phyloP scores from a whole-genome alignment of 305 asterid species.

The Plantago coronopus region DNA sequence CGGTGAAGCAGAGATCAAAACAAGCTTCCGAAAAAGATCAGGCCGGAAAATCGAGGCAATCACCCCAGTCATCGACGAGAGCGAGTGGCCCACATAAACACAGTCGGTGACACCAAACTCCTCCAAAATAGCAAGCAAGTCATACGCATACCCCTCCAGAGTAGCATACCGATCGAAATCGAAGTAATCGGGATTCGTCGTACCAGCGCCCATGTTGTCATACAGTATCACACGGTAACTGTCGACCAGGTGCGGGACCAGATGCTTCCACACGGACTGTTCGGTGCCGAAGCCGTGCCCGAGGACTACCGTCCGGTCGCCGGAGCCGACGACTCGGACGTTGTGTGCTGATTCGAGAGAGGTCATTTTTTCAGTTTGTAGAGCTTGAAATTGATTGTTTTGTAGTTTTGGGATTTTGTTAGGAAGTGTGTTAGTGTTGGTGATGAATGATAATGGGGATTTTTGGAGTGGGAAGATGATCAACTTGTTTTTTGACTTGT shows the following conservation, averaged over 20 bases:
- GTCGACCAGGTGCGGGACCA: constrained; percentile 59
- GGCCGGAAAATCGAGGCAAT: constrained; percentile 76
- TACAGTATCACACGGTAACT: constrained; percentile 46
- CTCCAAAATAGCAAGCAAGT: constrained; percentile 61
- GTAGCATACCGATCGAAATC: constrained; percentile 65
- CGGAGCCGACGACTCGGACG: constrained; percentile 58
- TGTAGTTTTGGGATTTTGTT: not conserved
- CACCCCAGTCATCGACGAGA: constrained; percentile 67
- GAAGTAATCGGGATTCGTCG: constrained; percentile 72
- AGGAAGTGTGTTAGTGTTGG: not conserved
- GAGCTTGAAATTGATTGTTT: not conserved
- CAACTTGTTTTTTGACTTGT: no score
- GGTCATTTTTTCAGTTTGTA: no score
- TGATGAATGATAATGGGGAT: not conserved
- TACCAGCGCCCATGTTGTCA: constrained; percentile 82
- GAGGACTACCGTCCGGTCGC: constrained; percentile 47
- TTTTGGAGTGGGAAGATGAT: no score
- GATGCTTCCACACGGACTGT: constrained; percentile 75
- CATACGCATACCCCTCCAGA: constrained; percentile 70
- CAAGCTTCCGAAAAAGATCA: constrained; percentile 50
- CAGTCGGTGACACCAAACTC: constrained; percentile 46
- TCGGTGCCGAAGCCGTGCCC: constrained; percentile 84
- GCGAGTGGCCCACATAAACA: constrained; percentile 66
- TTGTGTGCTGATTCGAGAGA: constrained; percentile 53
- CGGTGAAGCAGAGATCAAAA: constrained; percentile 64